These are phyloP conservation scores for Cutaneotrichosporon mucoides DNA, from an alignment of 1,284 basidiomycete genomes.

Conservation along the genomic window DNA sequence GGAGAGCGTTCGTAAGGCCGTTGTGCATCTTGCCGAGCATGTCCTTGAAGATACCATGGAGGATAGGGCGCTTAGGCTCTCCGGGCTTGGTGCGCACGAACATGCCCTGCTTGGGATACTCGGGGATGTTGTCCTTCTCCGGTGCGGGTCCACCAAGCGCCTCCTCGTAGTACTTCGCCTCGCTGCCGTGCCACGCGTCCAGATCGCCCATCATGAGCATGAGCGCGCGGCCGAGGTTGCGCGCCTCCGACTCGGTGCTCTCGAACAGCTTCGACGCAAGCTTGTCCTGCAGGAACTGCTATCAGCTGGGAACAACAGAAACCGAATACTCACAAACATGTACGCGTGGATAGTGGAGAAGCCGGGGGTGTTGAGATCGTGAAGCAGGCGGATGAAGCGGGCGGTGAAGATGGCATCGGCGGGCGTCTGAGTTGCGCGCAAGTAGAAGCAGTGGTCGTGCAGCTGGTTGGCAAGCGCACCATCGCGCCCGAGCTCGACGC, in stretches of 20 bases:
- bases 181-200: constrained; percentile 69
- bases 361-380: constrained; percentile 76
- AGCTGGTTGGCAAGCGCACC: constrained; percentile 23
- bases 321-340: constrained; percentile 54
- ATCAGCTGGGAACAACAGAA: constrained; percentile 36
- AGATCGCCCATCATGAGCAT: constrained; percentile 71
- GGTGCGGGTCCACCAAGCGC: constrained; percentile 46
- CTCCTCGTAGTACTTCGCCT: constrained; percentile 51
- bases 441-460: constrained; percentile 82
- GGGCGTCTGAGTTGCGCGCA: constrained; percentile 84
- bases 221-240: constrained; percentile 89
- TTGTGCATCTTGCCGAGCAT: constrained; percentile 78
- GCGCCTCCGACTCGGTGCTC: constrained; percentile 92
- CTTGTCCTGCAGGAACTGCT: constrained; percentile 69
- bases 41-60: constrained; percentile 66
- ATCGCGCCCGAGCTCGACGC: constrained; percentile 19
- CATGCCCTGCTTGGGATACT: constrained; percentile 56
- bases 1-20: constrained; percentile 53
- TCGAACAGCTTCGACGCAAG: constrained; percentile 81
- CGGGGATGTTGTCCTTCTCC: constrained; percentile 42
- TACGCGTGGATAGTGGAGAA: constrained; percentile 84
- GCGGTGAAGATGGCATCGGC: constrained; percentile 95
- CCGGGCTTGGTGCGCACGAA: constrained; percentile 55
- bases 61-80: constrained; percentile 51
- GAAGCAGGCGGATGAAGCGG: constrained; percentile 82